Conservation (phyloP, 2,329 filamentous ascomycete genomes). For the Ceratocystis lukuohia region DNA sequence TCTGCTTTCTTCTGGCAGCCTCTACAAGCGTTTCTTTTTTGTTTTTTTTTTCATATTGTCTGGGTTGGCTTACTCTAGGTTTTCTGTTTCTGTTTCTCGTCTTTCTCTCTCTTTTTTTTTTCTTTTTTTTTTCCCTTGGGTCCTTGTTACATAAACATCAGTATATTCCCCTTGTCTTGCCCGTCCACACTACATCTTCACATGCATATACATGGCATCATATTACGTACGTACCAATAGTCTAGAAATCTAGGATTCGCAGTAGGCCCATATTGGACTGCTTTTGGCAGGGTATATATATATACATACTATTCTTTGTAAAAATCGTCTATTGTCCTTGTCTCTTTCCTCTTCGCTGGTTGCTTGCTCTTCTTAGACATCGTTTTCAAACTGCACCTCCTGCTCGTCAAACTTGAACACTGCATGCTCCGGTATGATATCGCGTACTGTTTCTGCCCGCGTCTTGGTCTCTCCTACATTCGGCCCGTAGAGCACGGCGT, state of each 20-base stretch:
- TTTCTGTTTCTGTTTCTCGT: too few species aligned
- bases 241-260: not conserved
- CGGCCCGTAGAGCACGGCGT: slow-evolving; percentile 27
- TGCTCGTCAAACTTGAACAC: slow-evolving; percentile 16
- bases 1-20: not conserved
- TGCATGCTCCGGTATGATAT: slow-evolving; percentile 27
- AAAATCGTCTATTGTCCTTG: not conserved
- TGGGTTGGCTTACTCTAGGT: too few species aligned
- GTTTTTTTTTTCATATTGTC: not conserved
- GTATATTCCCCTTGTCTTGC: too few species aligned
- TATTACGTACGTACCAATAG: not conserved
- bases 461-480: slow-evolving; percentile 30
- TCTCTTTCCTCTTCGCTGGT: not conserved
- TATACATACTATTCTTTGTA: not conserved
- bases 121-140: slow-evolving; percentile 20
- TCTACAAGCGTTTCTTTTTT: slow-evolving; percentile 1
- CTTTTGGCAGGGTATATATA: not conserved
- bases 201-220: slow-evolving; percentile 19
- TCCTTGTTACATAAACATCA: not conserved
- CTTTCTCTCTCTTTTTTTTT: not conserved
- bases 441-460: slow-evolving; percentile 33
- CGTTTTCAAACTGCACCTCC: slow-evolving; percentile 17
- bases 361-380: not conserved
- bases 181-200: not conserved
- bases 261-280: not conserved